Evolutionary conservation across 108 stramenopile species (phyloP).

Genomic region (Hondaea fermentalgiana): DNA sequence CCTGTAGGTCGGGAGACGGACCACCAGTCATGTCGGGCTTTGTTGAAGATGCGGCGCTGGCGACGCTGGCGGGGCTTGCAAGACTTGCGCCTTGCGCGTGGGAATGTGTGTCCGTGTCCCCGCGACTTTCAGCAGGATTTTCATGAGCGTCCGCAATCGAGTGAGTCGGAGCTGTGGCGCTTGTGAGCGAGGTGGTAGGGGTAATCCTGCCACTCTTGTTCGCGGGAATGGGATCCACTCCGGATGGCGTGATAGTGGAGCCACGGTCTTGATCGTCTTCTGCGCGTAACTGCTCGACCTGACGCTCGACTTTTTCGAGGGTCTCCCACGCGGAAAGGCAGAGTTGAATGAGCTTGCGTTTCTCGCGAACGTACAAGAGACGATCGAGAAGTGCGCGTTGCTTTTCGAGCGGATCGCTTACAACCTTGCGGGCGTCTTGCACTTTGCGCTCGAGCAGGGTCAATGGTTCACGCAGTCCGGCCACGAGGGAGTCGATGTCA

Average conservation of each 20-base stretch:
- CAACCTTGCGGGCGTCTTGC: not conserved
- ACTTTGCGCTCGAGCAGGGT: not conserved
- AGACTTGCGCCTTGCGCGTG: too few relatives aligned
- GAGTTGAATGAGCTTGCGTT: not conserved
- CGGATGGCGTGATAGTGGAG: not conserved
- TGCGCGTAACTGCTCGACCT: not conserved
- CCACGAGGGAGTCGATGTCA: not conserved
- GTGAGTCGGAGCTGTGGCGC: too few relatives aligned
- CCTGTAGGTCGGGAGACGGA: not conserved
- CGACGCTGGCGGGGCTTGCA: too few relatives aligned
- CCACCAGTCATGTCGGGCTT: not conserved
- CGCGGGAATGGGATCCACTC: too few relatives aligned
- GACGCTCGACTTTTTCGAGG: not conserved
- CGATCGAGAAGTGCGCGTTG: not conserved
- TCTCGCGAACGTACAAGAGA: not conserved
- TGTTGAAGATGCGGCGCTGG: too few relatives aligned
- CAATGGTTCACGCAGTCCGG: not conserved
- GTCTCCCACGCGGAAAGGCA: slow-evolving; percentile 3
- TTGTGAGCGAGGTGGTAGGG: too few relatives aligned
- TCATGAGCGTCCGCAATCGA: too few relatives aligned
- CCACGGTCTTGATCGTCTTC: not conserved
- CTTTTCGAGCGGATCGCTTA: not conserved
- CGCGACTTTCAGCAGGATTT: too few relatives aligned
- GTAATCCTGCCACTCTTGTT: too few relatives aligned
- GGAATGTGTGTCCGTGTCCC: too few relatives aligned